Evolutionary conservation across 768 basidiomycete genomes (phyloP), one percentile per base, ranked within the genome.

Genomic region (Mrakia blollopis): DNA sequence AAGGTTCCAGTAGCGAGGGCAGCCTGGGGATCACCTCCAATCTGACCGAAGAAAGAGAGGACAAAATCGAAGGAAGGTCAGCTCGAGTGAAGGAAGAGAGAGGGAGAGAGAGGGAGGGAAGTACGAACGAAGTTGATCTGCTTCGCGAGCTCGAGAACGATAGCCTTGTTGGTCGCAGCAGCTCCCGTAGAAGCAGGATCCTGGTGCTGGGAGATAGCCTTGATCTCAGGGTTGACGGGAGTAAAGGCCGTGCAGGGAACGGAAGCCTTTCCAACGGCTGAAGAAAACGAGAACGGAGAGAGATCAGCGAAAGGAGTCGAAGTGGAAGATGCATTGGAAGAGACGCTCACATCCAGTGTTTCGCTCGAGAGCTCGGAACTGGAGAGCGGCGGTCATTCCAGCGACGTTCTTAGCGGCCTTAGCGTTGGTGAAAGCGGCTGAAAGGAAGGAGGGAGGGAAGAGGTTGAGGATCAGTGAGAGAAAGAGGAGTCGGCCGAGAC

Each of bases 201-300:
- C 84, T 89, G 88, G 81, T 90, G 89, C 81, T 89, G 89, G 61
- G 85, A 83, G 77, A 90, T 86, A 50, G 89, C 89, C 39, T 88
- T 89, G 79, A 90, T 88, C 82, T 90, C 89, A 25, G 89, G 87
- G 83, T 90, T 90, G 63, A 85, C 85, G 9, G 89, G 88, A 47
- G 85, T 85, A 83, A 88, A 83, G 73, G 86, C 85, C 0, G 86
- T 89, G n/a, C 65, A 68, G 23, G 11, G 25, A 30, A 63, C 30
- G 62, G 62, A 37, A 7, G 32, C 23, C 11, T 6, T n/a, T 57
- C 57, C 57, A 18, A 32, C 62, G 21, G 7, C 62, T 37, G 30
- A 11, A 9, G 30, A n/a, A n/a, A n/a, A 37, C 2, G 3, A 30
- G 62, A 23, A 63, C 30, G 35, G n/a, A 62, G 30, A 28, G 30